Evolutionary conservation across 2,329 filamentous ascomycete genomes (phyloP), one percentile per base, ranked within the genome.

Genomic region (Pyrenochaeta sp.): DNA sequence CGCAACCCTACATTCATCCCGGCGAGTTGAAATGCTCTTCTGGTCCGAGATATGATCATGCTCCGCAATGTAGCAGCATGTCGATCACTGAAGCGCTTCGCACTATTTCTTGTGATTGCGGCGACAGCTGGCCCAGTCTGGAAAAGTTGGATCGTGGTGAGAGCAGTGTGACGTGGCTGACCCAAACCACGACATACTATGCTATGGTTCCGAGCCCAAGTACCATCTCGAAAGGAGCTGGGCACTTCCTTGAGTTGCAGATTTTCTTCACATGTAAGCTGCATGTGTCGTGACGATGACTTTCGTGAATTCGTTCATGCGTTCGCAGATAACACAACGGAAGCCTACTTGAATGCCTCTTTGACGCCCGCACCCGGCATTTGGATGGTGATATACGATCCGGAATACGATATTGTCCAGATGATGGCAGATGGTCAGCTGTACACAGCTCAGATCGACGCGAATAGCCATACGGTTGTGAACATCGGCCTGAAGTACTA

Each of bases 301-400:
- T 30, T 30, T 30, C 28, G 5, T 30, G 19, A 30, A 5, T 30
- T 30, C 9, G 5, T 2, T 30, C 28, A 30, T 9, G 9, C 28
- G 9, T 5, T 1, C 28, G 9, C 28, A 30, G 28, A 30, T 9
- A 30, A 30, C 28, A 30, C 28, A 5, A 30, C 28, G 5, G 28
- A 30, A 30, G 28, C 28, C 9, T 30, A 5, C 28, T 5, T 5
- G 9, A 30, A 49, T 30, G 30, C n/a, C 8, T 55, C 56, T 13
- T 8, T 55, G 9, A 55, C 52, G 3, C 25, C 47, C 2, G 46
- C 56, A 1, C 56, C 56, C 13, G 56, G 56, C 5, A 37, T 59
- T 5, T 59, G 56, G 56, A 49, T 59, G 46, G 52, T 42, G 3
- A 50, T 59, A 24, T 55, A 59, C 28, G 56, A 59, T 32, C 46